Percentiles rank a stretch among this genome's conserved stretches.
These are phyloP conservation scores for Teratosphaeria destructans DNA, from an alignment of 2,329 filamentous ascomycete species.

Conservation along the genomic window DNA sequence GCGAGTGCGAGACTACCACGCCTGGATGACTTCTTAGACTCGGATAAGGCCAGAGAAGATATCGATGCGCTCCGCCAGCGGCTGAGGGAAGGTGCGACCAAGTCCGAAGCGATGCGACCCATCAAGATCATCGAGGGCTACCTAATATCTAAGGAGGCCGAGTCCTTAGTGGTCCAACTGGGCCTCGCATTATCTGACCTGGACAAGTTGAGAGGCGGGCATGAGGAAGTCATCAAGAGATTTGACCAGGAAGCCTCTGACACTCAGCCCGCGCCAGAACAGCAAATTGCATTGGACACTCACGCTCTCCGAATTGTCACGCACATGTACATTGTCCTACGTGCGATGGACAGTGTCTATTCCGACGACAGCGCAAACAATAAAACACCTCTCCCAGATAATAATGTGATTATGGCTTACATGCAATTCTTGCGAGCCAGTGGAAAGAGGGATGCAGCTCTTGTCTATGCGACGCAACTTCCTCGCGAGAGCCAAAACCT, in stretches of 20 bases:
- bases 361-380: slow-evolving; percentile 24
- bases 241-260: background rate
- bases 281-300: slow-evolving; percentile 28
- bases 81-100: slow-evolving; percentile 47
- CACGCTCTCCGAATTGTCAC: slow-evolving; percentile 36
- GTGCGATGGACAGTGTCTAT: slow-evolving; percentile 33
- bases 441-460: slow-evolving; percentile 66
- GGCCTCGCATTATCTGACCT: slow-evolving; percentile 34
- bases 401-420: slow-evolving; percentile 73
- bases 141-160: slow-evolving; percentile 53
- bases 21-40: slow-evolving; percentile 45
- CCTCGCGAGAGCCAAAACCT: slow-evolving; percentile 53
- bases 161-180: slow-evolving; percentile 33
- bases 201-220: slow-evolving; percentile 16
- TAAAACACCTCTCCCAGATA: slow-evolving; percentile 42
- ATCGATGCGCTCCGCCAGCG: slow-evolving; percentile 45
- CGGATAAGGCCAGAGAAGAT: slow-evolving; percentile 9
- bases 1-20: background rate
- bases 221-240: slow-evolving; percentile 16
- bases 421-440: slow-evolving; percentile 66
- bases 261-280: slow-evolving; percentile 12
- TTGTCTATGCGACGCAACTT: slow-evolving; percentile 78
- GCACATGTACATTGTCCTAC: slow-evolving; percentile 55
- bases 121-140: slow-evolving; percentile 69
- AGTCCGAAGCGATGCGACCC: slow-evolving; percentile 51